Evolutionary conservation across 495 filamentous ascomycete genomes (phyloP), one percentile per base, ranked within the genome.

Genomic region (Xylaria flabelliformis): DNA sequence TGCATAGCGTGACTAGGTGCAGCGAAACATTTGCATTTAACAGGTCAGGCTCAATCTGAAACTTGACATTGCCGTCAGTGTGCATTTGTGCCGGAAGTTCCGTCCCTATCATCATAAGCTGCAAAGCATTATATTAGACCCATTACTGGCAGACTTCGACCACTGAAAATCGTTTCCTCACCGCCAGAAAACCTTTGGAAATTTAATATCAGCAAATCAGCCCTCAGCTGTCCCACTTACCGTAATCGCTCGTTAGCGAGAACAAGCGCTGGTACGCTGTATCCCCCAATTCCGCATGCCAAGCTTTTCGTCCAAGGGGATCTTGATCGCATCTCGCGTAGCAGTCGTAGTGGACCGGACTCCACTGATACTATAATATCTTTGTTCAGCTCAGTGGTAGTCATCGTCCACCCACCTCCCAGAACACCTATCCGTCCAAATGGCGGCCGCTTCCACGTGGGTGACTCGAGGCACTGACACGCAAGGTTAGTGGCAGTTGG

Each of bases 241-340:
- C 21, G 24, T 50, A 66, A 50, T 67, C 29, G 65, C 65, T 67
- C 13, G 24, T 55, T 67, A 55, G 65, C 46, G 65, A 66, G 61
- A 32, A 51, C 65, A 44, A 69, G 51, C 64, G 64, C 64, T 51
- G 46, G 51, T n/a, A 69, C 66, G 41, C 51, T 21, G 6, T 56
- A 51, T 24, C 50, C 36, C n/a, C 34, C 3, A 17, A 69, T 51
- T 69, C 66, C 50, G 67, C 67, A 69, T 69, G 67, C 67, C 67
- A 69, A 69, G 67, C 56, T 48, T 69, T 62, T 61, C 15, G 41
- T 69, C 55, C 55, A 59, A 62, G 41, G 51, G 29, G 44, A 59
- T 62, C 56, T 48, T 48, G 67, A 55, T 69, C 67, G 66, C 53
- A 69, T 69, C 67, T 69, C 55, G 36, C 65, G 65, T 67, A 67